Conservation (phyloP, 148 eudicot species). For the Cornus suecica region DNA sequence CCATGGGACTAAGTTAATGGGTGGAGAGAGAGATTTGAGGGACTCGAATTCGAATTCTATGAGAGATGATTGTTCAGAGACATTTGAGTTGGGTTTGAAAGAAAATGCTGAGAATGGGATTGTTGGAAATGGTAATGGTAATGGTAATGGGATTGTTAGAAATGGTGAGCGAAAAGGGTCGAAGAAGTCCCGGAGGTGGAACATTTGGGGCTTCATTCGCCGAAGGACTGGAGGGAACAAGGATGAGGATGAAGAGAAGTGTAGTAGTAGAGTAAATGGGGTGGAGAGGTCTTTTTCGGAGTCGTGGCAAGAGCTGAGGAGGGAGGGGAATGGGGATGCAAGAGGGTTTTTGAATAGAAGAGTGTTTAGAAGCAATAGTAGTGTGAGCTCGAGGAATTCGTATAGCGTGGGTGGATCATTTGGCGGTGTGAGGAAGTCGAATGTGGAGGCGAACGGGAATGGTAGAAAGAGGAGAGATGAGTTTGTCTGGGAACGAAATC, state of each 20-base stretch:
- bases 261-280: constrained; percentile 43
- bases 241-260: constrained; percentile 48
- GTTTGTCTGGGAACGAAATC: constrained; percentile 39
- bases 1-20: constrained; percentile 21
- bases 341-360: constrained; percentile 42
- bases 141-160: constrained; percentile 37
- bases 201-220: constrained; percentile 73
- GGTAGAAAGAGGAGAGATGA: constrained; percentile 40
- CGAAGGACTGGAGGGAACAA: constrained; percentile 38
- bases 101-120: constrained; percentile 48
- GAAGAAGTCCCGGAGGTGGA: constrained; percentile 72
- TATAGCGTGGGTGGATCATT: constrained; percentile 38
- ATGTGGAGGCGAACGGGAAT: constrained; percentile 33
- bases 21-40: constrained; percentile 34
- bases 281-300: constrained; percentile 71
- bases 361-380: constrained; percentile 69
- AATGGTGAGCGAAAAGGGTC: constrained; percentile 53
- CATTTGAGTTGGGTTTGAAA: constrained; percentile 61
- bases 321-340: constrained; percentile 42
- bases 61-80: constrained; percentile 64
- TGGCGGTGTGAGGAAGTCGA: constrained; percentile 46
- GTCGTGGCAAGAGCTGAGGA: constrained; percentile 77
- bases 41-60: constrained; percentile 35
- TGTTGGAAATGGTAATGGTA: constrained; percentile 40
- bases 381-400: constrained; percentile 82